Percentiles rank a stretch among this genome's conserved stretches.
phyloP scores from a whole-genome alignment of 2,329 filamentous ascomycete genomes.

The Trichoderma citrinoviride region DNA sequence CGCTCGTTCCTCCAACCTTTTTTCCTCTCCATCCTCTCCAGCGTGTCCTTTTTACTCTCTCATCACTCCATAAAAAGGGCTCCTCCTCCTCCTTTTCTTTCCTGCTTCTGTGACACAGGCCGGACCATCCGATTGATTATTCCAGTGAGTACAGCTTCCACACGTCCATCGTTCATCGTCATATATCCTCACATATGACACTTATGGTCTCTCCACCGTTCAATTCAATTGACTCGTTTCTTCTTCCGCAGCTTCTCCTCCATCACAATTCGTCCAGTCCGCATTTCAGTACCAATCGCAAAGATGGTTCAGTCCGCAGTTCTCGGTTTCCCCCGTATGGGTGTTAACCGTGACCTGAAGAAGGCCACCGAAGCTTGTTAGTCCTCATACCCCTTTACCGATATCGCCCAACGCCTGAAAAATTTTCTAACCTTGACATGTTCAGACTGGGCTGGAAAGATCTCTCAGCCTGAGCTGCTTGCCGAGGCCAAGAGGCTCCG shows the following conservation, averaged over 20 bases:
- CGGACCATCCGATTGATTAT: slow-evolving; percentile 11
- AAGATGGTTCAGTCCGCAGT: slow-evolving; percentile 70
- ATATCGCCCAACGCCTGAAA: slow-evolving; percentile 35
- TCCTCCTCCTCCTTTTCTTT: not conserved
- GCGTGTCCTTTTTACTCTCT: not conserved
- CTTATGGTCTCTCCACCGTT: not conserved
- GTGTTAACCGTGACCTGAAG: slow-evolving; percentile 97
- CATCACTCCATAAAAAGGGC: slow-evolving; percentile 1
- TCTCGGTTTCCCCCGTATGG: slow-evolving; percentile 99
- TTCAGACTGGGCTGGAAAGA: slow-evolving; percentile 81
- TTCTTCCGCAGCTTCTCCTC: not conserved
- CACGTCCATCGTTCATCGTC: not conserved
- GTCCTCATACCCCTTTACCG: slow-evolving; percentile 31
- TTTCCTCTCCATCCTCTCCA: slow-evolving; percentile 10
- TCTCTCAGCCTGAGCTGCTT: slow-evolving; percentile 86
- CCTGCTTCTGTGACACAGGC: slow-evolving; percentile 6
- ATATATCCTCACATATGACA: not conserved
- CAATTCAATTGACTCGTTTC: not conserved
- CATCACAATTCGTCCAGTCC: slow-evolving; percentile 7
- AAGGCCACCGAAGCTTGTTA: slow-evolving; percentile 95
- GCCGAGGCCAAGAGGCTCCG: slow-evolving; percentile 95
- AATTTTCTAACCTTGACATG: slow-evolving; percentile 26
- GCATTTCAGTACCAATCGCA: slow-evolving; percentile 33
- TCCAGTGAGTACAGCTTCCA: not conserved
- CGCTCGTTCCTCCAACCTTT: slow-evolving; percentile 1